These are phyloP conservation scores for Pseudogymnoascus pannorum DNA, from an alignment of 2,329 filamentous ascomycete genomes.

Conservation along the genomic window DNA sequence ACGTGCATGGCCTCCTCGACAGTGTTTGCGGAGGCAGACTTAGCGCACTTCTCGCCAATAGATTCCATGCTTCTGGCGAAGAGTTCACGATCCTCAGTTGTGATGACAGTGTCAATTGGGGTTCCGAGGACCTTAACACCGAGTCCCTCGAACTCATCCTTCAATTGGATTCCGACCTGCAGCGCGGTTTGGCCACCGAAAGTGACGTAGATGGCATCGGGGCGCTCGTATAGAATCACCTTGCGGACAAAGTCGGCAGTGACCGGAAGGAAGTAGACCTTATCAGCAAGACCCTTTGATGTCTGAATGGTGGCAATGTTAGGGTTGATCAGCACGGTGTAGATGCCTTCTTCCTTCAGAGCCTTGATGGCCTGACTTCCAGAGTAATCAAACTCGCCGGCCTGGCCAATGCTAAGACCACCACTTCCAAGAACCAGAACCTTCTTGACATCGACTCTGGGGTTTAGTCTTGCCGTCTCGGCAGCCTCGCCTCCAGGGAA, in stretches of 20 bases:
- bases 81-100: constrained; percentile 93
- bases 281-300: constrained; percentile 93
- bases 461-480: constrained; percentile 70
- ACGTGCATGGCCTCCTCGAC: constrained; percentile 82
- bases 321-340: constrained; percentile 96
- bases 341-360: constrained; percentile 94
- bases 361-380: constrained; percentile 98
- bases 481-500: constrained; percentile 81
- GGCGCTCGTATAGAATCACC: constrained; percentile 88
- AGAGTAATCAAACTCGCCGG: constrained; percentile 98
- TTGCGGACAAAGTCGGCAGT: constrained; percentile 96
- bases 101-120: constrained; percentile 96
- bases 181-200: constrained; percentile 97
- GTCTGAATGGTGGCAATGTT: constrained; percentile 99
- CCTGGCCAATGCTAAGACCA: constrained; percentile 94
- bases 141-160: constrained; percentile 88
- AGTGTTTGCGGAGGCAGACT: constrained; percentile 86
- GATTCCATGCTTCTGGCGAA: constrained; percentile 98
- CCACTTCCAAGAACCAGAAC: constrained; percentile 90
- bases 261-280: constrained; percentile 97
- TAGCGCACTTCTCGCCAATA: constrained; percentile 95
- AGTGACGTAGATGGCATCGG: constrained; percentile 94
- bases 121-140: constrained; percentile 94
- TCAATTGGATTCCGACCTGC: constrained; percentile 94
- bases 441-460: constrained; percentile 82